Base-by-base conservation (phyloP, 495 filamentous ascomycete species). In the Podospora pseudopauciseta region DNA sequence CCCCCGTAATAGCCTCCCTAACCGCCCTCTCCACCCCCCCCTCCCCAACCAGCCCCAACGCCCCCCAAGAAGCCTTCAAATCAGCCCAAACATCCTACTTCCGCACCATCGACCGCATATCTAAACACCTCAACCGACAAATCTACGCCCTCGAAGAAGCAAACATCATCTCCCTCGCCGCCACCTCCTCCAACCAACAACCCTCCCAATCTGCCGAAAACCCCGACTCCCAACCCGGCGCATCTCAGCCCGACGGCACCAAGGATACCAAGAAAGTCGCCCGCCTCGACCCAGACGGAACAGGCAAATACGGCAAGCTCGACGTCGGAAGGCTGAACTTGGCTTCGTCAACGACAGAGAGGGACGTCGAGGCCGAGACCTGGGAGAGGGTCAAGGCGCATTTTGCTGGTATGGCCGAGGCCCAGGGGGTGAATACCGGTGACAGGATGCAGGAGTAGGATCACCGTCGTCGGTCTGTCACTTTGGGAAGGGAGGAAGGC, bases 291-390 rank as follows among this genome's bases (percentile, higher is more conserved):
- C 82, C 79, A 0, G 80, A 85, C 70, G 79, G 85, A 66, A 81
- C 84, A 64, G 86, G 86, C 9, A 82, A 85, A 63, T 80, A 89
- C 19, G 89, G 89, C 3, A 79, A 80, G 28, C 78, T 94, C 59
- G 93, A 97, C 77, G 87, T 95, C 16, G 92, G 92, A 63, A 90
- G 88, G 87, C 79, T 97, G 73, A 97, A 97, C 72, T 90, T 90
- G 77, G 86, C 91, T 67, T 90, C 89, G 67, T 88, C 90, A 70
- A 88, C 87, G 34, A 88, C 94, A 18, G 91, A 88, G 56, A 88
- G 86, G 72, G 88, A 91, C 67, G 92, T 91, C 83, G 91, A 95
- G 75, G 84, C 85, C 15, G 92, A 95, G 79, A 73, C 95, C 63
- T 91, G 92, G 91, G 80, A 81, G 65, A 84, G 87, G 66, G 88